A percentile compares a stretch with the other conserved stretches of the same genome.
phyloP scores from a whole-genome alignment of 495 filamentous ascomycete genomes.

The Penicillium lagena region DNA sequence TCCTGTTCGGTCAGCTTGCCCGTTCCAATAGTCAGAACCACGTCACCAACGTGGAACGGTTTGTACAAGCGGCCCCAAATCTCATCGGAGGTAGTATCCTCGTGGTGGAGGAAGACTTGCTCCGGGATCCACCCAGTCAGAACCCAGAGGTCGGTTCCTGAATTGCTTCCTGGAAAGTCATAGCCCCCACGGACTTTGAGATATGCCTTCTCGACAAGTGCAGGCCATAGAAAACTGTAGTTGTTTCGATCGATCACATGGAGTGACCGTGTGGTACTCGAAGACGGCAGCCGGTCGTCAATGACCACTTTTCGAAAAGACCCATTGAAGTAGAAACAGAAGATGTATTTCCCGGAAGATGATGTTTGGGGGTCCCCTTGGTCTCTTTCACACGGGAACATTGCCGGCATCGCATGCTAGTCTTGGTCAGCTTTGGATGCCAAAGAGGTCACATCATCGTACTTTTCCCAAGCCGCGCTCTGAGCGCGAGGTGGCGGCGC shows the following conservation, averaged over 20 bases:
- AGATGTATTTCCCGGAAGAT: slow-evolving; percentile 79
- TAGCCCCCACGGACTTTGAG: slow-evolving; percentile 96
- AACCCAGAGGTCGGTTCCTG: slow-evolving; percentile 85
- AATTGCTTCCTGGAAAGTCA: slow-evolving; percentile 98
- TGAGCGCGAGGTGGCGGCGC: slow-evolving; percentile 64
- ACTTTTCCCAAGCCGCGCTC: slow-evolving; percentile 57
- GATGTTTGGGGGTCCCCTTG: slow-evolving; percentile 53
- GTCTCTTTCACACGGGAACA: slow-evolving; percentile 65
- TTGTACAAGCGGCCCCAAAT: slow-evolving; percentile 75
- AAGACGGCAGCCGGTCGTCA: slow-evolving; percentile 84
- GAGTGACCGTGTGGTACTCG: slow-evolving; percentile 62
- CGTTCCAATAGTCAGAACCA: slow-evolving; percentile 85
- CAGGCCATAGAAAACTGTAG: slow-evolving; percentile 76
- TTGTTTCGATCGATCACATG: slow-evolving; percentile 88
- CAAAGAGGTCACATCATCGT: slow-evolving; percentile 1
- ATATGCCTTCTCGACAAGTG: slow-evolving; percentile 93
- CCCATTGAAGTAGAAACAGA: slow-evolving; percentile 92
- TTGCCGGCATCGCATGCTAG: slow-evolving; percentile 60
- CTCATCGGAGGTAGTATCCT: slow-evolving; percentile 65
- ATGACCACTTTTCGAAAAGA: slow-evolving; percentile 81
- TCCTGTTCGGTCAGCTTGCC: slow-evolving; percentile 67
- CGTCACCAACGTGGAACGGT: slow-evolving; percentile 71
- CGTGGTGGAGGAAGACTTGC: slow-evolving; percentile 81
- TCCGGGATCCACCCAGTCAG: slow-evolving; percentile 96
- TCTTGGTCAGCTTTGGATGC: slow-evolving; percentile 10